A percentile compares a stretch with the other conserved stretches of the same genome.
phyloP scores from a whole-genome alignment of 1,284 basidiomycete genomes.

The Fomitopsis pinicola region DNA sequence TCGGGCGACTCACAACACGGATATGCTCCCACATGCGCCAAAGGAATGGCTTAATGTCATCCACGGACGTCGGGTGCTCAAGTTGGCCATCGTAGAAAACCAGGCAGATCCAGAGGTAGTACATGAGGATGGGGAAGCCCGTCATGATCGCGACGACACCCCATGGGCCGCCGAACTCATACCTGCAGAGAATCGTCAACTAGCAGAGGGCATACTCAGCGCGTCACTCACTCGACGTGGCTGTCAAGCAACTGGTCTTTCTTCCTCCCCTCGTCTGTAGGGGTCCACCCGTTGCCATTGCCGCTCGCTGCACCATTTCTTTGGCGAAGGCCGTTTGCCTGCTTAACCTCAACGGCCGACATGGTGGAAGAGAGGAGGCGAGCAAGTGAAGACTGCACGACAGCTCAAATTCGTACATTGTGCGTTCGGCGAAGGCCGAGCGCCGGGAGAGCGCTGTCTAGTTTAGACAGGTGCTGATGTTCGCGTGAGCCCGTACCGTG shows the following conservation, averaged over 20 bases:
- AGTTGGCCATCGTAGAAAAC: constrained; percentile 93
- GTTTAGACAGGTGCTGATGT: too few species aligned
- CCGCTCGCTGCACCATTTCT: constrained; percentile 16
- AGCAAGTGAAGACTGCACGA: background rate
- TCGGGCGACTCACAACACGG: constrained; percentile 52
- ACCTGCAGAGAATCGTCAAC: constrained; percentile 41
- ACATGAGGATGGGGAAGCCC: constrained; percentile 91
- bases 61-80: constrained; percentile 68
- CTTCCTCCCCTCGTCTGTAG: constrained; percentile 64
- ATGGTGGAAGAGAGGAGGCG: constrained; percentile 8
- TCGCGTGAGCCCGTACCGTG: too few species aligned
- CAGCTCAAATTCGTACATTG: too few species aligned
- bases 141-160: constrained; percentile 94
- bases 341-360: constrained; percentile 17
- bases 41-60: constrained; percentile 80
- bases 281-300: constrained; percentile 15
- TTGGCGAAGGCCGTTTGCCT: constrained; percentile 20
- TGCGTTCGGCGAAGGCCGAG: too few species aligned
- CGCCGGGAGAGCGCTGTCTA: too few species aligned
- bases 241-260: constrained; percentile 72
- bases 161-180: constrained; percentile 94
- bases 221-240: constrained; percentile 59
- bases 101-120: constrained; percentile 98
- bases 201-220: background rate
- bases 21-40: constrained; percentile 82